Evolutionary conservation across 2,329 filamentous ascomycete species (phyloP).

Genomic region (Phyllosticta capitalensis): DNA sequence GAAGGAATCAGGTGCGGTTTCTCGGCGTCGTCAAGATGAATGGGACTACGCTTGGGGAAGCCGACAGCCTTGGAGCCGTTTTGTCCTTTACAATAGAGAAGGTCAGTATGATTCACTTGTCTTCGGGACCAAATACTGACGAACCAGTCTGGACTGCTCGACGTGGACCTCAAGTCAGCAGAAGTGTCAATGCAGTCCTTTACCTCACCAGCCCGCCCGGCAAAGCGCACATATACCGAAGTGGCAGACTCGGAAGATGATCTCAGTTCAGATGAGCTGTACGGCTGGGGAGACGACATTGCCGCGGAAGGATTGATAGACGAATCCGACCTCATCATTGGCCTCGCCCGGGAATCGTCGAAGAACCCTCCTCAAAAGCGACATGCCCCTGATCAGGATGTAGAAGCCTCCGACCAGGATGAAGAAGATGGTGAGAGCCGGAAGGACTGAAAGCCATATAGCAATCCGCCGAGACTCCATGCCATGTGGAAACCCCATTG

Average conservation of each 20-base stretch:
- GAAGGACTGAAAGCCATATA: too few relatives aligned
- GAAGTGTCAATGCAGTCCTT: conserved; percentile 1
- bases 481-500: too few relatives aligned
- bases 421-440: too few relatives aligned
- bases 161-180: conserved; percentile 14
- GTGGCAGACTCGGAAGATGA: conserved; percentile 54
- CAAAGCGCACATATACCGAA: conserved; percentile 51
- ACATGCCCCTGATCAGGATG: not conserved
- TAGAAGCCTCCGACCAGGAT: not conserved
- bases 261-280: conserved; percentile 54
- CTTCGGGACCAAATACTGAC: conserved; percentile 21
- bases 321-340: conserved; percentile 15
- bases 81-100: conserved; percentile 40
- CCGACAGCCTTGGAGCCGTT: conserved; percentile 37
- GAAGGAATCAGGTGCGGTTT: conserved; percentile 28
- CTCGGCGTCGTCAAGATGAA: conserved; percentile 36
- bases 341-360: not conserved
- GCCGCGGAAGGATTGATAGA: conserved; percentile 31
- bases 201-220: conserved; percentile 26
- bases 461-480: too few relatives aligned
- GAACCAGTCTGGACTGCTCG: conserved; percentile 23
- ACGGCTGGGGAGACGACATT: conserved; percentile 56
- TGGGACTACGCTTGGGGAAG: conserved; percentile 30
- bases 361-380: not conserved
- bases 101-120: conserved; percentile 19